Conservation (phyloP, 2,329 filamentous ascomycete genomes). For the Diaporthe caulivora region DNA sequence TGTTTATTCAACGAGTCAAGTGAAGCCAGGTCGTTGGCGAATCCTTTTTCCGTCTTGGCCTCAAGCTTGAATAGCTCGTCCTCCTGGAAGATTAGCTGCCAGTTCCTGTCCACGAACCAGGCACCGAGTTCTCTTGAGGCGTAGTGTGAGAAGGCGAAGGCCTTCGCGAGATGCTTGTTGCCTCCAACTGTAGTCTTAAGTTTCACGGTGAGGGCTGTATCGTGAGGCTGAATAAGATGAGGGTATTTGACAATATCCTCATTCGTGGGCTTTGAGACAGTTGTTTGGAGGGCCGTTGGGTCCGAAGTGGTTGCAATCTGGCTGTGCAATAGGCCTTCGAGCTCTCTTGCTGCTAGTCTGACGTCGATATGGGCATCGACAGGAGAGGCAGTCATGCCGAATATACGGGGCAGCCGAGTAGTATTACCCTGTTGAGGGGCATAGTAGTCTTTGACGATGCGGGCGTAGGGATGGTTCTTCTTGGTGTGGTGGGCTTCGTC, state of each 20-base stretch:
- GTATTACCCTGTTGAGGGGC: conserved; percentile 48
- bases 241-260: conserved; percentile 68
- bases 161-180: conserved; percentile 62
- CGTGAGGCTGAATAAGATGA: conserved; percentile 61
- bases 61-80: conserved; percentile 72
- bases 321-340: conserved; percentile 83
- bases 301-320: conserved; percentile 81
- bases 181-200: conserved; percentile 61
- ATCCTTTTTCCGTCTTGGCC: conserved; percentile 58
- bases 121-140: conserved; percentile 77
- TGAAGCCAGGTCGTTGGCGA: conserved; percentile 37
- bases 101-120: conserved; percentile 89
- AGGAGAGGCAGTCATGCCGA: conserved; percentile 98
- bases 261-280: conserved; percentile 70
- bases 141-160: conserved; percentile 70
- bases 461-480: conserved; percentile 90
- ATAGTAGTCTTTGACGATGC: conserved; percentile 92
- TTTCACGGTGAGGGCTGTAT: conserved; percentile 73
- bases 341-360: conserved; percentile 74
- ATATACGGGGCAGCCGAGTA: conserved; percentile 75
- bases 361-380: conserved; percentile 86
- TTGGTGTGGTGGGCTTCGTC: conserved; percentile 98
- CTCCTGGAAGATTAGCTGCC: conserved; percentile 77
- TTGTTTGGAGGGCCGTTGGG: conserved; percentile 67
- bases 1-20: conserved; percentile 63